Evolutionary conservation across 2,329 filamentous ascomycete genomes (phyloP), one percentile per base, ranked within the genome.

Genomic region (Arthroderma sp.): DNA sequence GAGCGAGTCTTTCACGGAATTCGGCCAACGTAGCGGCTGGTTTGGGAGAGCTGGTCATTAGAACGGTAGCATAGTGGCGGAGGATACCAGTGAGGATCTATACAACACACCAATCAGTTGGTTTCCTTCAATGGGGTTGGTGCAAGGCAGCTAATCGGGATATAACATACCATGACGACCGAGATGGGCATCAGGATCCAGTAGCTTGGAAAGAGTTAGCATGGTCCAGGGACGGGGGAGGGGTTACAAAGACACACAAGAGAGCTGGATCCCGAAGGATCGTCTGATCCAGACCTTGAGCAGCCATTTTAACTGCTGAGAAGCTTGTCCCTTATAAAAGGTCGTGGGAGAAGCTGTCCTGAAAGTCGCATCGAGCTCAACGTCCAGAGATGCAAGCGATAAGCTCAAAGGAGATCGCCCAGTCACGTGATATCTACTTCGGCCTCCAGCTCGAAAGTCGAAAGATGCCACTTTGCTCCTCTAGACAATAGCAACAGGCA

Each of bases 181-280:
- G 91, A 95, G 72, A 98, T 98, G 61, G 93, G 93, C 62, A 96
- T 85, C 60, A 98, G 80, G 74, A 98, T 98, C 93, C 93, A 98
- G 80, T 96, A 97, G 77, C 93, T 98, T 63, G 63, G 33, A 11
- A 31, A 37, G 1, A 39, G n/a, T 54, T 17, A 54, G 25, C 51
- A 38, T 38, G 8, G 19, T 28, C 21, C 15, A 37, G 13, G 9
- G 17, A 9, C 28, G 21, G 38, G 17, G 53, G 52, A 5, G 44
- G n/a, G 23, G 35, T 13, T 37, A n/a, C n/a, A 51, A 13, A 49
- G 56, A 73, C 88, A 70, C 78, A 97, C 93, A 98, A 95, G 63
- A 98, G 80, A 75, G 95, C 91, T 68, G 93, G 91, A 86, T 98
- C 94, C 82, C 93, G 77, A 77, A 95, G 87, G 82, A 98, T 96